Conservation (phyloP, 2,329 filamentous ascomycete species). For the Cladophialophora exuberans region DNA sequence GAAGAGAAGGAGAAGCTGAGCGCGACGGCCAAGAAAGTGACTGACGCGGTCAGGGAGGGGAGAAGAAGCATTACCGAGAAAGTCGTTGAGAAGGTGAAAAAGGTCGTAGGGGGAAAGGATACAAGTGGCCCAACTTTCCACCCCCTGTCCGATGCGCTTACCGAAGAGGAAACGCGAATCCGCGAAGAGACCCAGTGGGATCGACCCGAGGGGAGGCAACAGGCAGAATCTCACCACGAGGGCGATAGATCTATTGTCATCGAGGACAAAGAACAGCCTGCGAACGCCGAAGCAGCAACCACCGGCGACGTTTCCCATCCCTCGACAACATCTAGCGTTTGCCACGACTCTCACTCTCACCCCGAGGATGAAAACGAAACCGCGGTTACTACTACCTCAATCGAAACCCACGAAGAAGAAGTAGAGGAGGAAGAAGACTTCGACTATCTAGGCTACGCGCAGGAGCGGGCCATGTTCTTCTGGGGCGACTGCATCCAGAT, state of each 20-base stretch:
- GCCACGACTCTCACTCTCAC: background rate
- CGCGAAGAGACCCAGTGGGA: constrained; percentile 24
- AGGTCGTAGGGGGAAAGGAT: constrained; percentile 29
- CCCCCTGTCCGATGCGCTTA: constrained; percentile 31
- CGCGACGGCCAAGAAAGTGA: background rate
- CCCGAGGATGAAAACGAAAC: background rate
- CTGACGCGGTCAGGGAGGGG: background rate
- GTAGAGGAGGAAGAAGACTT: constrained; percentile 80
- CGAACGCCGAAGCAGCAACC: background rate
- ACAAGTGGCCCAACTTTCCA: constrained; percentile 1
- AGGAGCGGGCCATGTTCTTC: constrained; percentile 89
- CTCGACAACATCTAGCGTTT: background rate
- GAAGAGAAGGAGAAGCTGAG: constrained; percentile 17
- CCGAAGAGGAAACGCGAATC: constrained; percentile 27
- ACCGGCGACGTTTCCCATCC: background rate
- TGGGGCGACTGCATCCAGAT: constrained; percentile 85
- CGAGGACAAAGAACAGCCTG: background rate
- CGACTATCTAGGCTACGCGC: constrained; percentile 89
- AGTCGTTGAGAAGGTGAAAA: constrained; percentile 10
- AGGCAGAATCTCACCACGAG: constrained; percentile 30
- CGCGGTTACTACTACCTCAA: background rate
- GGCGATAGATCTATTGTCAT: constrained; percentile 14
- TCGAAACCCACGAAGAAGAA: constrained; percentile 42
- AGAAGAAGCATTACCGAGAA: constrained; percentile 8
- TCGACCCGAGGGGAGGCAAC: constrained; percentile 26